These are phyloP conservation scores for Sphaerosporella brunnea DNA, from an alignment of 495 filamentous ascomycete genomes.

Conservation along the genomic window DNA sequence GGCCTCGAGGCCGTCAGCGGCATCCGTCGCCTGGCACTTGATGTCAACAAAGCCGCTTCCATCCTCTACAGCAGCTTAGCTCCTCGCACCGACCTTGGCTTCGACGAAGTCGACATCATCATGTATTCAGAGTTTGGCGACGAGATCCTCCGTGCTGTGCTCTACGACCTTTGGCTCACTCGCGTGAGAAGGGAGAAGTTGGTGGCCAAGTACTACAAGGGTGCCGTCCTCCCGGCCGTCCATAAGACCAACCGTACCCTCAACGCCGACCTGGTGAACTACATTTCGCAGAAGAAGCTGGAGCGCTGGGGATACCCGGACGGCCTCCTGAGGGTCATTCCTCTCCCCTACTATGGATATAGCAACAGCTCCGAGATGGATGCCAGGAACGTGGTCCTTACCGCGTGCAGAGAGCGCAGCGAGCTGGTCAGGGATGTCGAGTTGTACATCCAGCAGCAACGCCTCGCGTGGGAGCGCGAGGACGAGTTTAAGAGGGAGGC, in stretches of 20 bases:
- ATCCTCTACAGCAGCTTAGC: not conserved
- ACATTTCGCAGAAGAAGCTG: not conserved
- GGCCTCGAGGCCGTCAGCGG: not conserved
- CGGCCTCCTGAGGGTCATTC: not conserved
- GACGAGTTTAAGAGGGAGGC: too few species aligned
- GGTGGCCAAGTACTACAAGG: not conserved
- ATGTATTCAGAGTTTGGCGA: not conserved
- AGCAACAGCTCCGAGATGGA: not conserved
- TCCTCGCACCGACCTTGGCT: not conserved
- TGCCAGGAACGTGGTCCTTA: not conserved
- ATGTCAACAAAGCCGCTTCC: not conserved
- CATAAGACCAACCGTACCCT: not conserved
- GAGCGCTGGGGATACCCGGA: not conserved
- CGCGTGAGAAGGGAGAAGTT: not conserved
- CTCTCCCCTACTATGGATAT: not conserved
- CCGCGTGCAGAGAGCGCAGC: not conserved
- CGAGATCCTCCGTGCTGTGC: not conserved
- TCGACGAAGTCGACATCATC: not conserved
- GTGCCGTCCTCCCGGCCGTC: not conserved
- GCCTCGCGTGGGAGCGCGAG: not conserved
- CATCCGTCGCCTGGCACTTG: not conserved
- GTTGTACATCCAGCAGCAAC: not conserved
- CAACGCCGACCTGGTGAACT: not conserved
- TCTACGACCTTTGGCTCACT: not conserved
- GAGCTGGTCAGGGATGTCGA: not conserved